Evolutionary conservation across 1,284 basidiomycete genomes (phyloP).

Genomic region (Apiotrichum gracile): DNA sequence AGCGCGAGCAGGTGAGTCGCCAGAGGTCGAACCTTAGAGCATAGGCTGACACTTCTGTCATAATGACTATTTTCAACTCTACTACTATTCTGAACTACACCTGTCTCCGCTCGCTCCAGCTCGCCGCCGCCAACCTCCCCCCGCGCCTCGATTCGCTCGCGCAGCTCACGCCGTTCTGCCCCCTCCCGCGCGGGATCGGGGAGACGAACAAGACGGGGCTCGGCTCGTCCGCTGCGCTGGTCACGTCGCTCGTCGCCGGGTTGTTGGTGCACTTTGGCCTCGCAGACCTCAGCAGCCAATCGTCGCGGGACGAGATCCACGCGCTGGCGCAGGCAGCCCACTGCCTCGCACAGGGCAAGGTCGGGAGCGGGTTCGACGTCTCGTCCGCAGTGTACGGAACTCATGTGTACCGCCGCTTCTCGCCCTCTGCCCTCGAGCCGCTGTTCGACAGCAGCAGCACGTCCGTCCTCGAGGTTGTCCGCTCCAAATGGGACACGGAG

Average conservation of each 20-base stretch:
- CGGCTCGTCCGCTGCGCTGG: slow-evolving; percentile 92
- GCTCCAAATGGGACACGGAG: slow-evolving; percentile 36
- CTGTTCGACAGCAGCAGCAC: slow-evolving; percentile 58
- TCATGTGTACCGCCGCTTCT: slow-evolving; percentile 87
- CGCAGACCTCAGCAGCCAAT: slow-evolving; percentile 48
- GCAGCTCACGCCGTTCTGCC: slow-evolving; percentile 65
- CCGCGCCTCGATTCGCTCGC: slow-evolving; percentile 54
- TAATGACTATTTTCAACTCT: not conserved
- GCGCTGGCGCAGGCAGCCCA: slow-evolving; percentile 94
- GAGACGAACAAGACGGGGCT: slow-evolving; percentile 96
- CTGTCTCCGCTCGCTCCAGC: slow-evolving; percentile 48
- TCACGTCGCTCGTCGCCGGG: slow-evolving; percentile 85
- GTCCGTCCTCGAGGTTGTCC: slow-evolving; percentile 1
- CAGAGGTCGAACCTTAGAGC: not conserved
- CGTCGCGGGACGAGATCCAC: slow-evolving; percentile 61
- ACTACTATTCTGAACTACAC: not conserved
- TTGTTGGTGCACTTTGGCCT: slow-evolving; percentile 72
- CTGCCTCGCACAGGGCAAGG: slow-evolving; percentile 94
- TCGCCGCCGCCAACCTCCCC: slow-evolving; percentile 58
- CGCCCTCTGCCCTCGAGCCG: slow-evolving; percentile 61
- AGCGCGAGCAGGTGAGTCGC: slow-evolving; percentile 66
- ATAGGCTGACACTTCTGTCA: not conserved
- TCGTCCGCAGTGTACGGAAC: slow-evolving; percentile 90
- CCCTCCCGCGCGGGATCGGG: slow-evolving; percentile 62
- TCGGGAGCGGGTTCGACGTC: slow-evolving; percentile 96